Base-by-base conservation (phyloP, 1,139 yeast genomes). In the Zhuliangozyma parablackwelliae region DNA sequence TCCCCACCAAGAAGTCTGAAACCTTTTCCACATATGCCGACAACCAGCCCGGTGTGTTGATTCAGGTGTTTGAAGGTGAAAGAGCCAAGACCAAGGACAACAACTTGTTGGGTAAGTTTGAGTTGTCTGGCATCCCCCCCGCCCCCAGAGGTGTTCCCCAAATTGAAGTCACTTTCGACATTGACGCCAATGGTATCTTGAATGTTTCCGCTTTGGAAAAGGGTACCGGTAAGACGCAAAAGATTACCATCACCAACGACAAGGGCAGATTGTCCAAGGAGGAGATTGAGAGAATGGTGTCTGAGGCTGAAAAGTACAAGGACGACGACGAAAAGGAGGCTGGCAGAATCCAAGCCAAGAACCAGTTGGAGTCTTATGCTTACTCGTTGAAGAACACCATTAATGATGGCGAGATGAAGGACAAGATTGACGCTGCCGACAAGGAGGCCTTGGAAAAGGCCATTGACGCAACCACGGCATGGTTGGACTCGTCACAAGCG, bases 121-220 rank as follows among this genome's bases (percentile, higher is more conserved):
- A 90, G 63, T 79, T 90, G 54, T 74, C 88, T 35, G 96, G 96
- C 56, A 89, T 90, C 49, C 97, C 97, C 56, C 95, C 97, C 43
- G 95, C 97, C 32, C 97, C 97, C 68, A 86, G 96, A 73, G 97
- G 97, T 65, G 89, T 83, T 42, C 96, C 96, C 51, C 96, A 88
- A 72, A 85, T 89, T 57, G 96, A 88, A 71, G 96, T 88, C 47
- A 87, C 96, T 33, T 88, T 88, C 59, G 94, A 87, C 54, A 72
- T 89, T 53, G 96, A 88, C 62, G 95, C 96, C 42, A 88, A 88
- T 60, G 97, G 97, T 71, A 88, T 88, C 59, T 75, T 88, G 72
- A 89, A 87, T 69, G 97, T 90, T 41, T 76, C 89, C 43, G 97
- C 97, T 40, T 72, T 84, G 45, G 97, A 90, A 63, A 89, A 89